These are phyloP conservation scores for Verbena officinalis DNA, from an alignment of 257 asterid species.

Conservation along the genomic window DNA sequence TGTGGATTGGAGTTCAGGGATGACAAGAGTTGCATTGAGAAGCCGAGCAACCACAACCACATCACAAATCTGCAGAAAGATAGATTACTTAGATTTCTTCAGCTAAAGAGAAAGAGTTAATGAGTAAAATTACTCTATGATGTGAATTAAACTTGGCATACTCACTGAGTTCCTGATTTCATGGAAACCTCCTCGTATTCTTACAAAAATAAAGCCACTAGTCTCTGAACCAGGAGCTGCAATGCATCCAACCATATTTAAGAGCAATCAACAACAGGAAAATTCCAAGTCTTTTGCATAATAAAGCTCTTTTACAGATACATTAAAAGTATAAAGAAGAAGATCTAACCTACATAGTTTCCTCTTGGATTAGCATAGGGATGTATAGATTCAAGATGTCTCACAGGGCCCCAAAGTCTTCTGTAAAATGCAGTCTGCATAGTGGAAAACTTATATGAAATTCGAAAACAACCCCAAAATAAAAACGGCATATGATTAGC, in stretches of 20 bases:
- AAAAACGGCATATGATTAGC: conserved; percentile 3
- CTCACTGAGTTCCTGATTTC: conserved; percentile 95
- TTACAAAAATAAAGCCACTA: conserved; percentile 74
- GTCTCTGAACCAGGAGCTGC: conserved; percentile 70
- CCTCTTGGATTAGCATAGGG: conserved; percentile 83
- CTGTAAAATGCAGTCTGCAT: conserved; percentile 64
- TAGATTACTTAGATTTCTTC: conserved; percentile 21
- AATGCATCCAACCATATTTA: conserved; percentile 24
- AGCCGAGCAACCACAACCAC: conserved; percentile 89
- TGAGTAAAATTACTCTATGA: too few relatives aligned
- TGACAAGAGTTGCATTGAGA: conserved; percentile 88
- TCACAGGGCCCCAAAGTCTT: conserved; percentile 90
- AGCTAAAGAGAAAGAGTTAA: background rate
- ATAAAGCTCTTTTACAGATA: conserved; percentile 7
- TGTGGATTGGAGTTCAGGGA: conserved; percentile 96
- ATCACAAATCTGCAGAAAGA: conserved; percentile 71
- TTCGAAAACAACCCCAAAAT: conserved; percentile 14
- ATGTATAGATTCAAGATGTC: conserved; percentile 72
- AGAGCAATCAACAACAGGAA: conserved; percentile 23
- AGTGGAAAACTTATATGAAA: conserved; percentile 27
- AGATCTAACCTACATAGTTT: conserved; percentile 80
- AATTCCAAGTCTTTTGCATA: conserved; percentile 6
- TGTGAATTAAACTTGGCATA: too few relatives aligned
- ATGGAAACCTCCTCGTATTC: conserved; percentile 95
- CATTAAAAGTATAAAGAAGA: conserved; percentile 31